A percentile compares a stretch with the other conserved stretches of the same genome.
Conservation (phyloP, 2,329 filamentous ascomycete genomes). For the Colletotrichum sp. region DNA sequence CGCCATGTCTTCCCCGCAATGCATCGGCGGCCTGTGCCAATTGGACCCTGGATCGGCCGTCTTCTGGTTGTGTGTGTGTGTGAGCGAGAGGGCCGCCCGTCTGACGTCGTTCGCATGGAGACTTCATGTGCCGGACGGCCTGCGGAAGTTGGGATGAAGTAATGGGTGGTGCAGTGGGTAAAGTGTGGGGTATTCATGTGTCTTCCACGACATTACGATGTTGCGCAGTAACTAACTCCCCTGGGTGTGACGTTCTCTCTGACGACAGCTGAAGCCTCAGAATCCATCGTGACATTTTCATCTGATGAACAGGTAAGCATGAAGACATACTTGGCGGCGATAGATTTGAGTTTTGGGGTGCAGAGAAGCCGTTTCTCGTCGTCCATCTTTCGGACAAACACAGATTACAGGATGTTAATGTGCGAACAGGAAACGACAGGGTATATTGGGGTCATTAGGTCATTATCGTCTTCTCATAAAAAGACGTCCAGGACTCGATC, state of each 20-base stretch:
- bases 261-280: background rate
- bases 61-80: background rate
- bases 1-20: background rate
- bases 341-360: background rate
- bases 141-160: background rate
- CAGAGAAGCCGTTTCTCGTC: background rate
- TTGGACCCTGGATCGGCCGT: conserved; percentile 2
- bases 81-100: background rate
- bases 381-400: background rate
- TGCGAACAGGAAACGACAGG: background rate
- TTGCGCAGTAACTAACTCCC: background rate
- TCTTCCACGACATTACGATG: background rate
- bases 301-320: background rate
- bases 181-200: background rate
- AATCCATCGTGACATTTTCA: background rate
- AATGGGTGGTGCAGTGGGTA: background rate
- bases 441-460: background rate
- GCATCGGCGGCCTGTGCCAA: background rate
- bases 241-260: background rate
- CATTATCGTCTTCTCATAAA: background rate
- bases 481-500: background rate
- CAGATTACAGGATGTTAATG: background rate
- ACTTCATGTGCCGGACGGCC: background rate
- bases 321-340: background rate
- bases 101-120: conserved; percentile 11